phyloP scores from a whole-genome alignment of 225 moss, liverwort and hornwort genomes.

The Climacium dendroides region DNA sequence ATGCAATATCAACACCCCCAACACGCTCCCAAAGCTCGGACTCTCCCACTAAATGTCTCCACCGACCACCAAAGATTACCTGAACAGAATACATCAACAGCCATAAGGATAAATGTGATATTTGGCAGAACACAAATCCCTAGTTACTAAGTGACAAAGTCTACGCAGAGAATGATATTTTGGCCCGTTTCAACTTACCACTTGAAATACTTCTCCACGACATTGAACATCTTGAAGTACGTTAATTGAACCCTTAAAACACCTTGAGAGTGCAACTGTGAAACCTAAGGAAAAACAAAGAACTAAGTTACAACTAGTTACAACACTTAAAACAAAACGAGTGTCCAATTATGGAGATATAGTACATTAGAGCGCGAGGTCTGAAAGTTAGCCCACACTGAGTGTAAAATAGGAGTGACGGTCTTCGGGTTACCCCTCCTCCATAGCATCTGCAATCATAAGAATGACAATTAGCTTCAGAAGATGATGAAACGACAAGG shows the following conservation, averaged over 20 bases:
- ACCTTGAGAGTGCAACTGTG: background rate
- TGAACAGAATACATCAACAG: background rate
- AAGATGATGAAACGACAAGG: background rate
- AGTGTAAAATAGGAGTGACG: constrained; percentile 59
- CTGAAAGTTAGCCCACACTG: constrained; percentile 96
- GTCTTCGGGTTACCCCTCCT: constrained; percentile 52
- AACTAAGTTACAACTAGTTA: background rate
- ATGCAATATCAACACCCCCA: constrained; percentile 84
- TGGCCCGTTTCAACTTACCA: background rate
- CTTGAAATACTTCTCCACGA: background rate
- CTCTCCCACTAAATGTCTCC: constrained; percentile 86
- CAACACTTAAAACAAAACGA: background rate
- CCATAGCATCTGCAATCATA: constrained; percentile 65
- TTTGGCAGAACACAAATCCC: background rate
- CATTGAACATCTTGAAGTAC: background rate
- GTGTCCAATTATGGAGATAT: background rate
- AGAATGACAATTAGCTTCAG: background rate
- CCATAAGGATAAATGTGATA: background rate
- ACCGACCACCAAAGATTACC: constrained; percentile 93
- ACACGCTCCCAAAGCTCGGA: constrained; percentile 82
- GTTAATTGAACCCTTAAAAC: background rate
- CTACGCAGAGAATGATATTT: background rate
- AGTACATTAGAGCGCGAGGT: constrained; percentile 73
- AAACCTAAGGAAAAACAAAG: background rate
- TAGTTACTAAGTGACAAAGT: background rate